phyloP scores from a whole-genome alignment of 2,329 filamentous ascomycete species.

The Cladosporium sp. region DNA sequence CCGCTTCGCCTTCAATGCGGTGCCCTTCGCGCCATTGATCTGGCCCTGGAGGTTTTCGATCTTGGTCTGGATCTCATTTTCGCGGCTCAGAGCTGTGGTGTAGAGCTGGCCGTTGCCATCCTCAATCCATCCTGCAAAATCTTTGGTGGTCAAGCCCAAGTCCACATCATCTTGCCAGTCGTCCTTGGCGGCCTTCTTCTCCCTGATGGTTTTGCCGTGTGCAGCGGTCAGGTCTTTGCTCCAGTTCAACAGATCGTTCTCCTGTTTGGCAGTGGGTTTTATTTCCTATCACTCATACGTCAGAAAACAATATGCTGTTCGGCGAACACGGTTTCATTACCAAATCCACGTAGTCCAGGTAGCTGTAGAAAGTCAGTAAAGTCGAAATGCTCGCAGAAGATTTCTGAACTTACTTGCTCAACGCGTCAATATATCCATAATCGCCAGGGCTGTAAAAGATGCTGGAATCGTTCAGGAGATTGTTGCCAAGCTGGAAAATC shows the following conservation, averaged over 20 bases:
- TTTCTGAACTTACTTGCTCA: neutral
- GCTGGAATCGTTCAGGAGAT: slow-evolving; percentile 1
- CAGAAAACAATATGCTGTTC: neutral
- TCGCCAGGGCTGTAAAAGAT: neutral
- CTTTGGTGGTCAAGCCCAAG: neutral
- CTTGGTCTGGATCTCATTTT: neutral
- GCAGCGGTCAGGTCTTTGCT: neutral
- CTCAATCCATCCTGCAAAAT: neutral
- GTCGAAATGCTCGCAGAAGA: neutral
- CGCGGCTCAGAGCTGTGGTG: neutral
- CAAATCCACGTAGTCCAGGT: slow-evolving; percentile 5
- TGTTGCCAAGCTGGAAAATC: neutral
- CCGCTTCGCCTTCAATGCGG: neutral
- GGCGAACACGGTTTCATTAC: neutral
- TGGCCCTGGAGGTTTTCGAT: neutral
- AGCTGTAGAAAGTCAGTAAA: neutral
- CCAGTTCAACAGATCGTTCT: neutral
- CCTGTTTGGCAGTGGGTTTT: neutral
- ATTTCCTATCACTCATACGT: neutral
- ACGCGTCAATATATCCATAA: neutral
- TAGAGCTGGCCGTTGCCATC: neutral
- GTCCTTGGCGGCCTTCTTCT: neutral
- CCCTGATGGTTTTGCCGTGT: neutral
- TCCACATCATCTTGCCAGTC: neutral
- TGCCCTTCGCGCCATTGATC: neutral